Evolutionary conservation across 331 rosid genomes (phyloP).

Genomic region (Quercus tomentella): DNA sequence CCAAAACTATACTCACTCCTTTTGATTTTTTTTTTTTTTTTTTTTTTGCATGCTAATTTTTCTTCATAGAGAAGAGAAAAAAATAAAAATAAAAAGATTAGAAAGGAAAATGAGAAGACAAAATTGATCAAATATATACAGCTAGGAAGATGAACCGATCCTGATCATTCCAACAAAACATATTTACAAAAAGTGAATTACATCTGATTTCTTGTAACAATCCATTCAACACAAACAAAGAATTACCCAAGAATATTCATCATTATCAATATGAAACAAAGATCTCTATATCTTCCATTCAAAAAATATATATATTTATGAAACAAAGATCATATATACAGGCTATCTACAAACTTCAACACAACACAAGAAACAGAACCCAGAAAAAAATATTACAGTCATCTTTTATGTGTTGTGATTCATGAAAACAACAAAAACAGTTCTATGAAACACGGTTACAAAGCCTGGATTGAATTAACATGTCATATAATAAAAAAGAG

Average conservation of each 20-base stretch:
- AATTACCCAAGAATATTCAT: constrained; percentile 1
- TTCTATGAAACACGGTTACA: too few relatives aligned
- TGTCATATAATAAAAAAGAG: background rate
- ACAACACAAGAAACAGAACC: too few relatives aligned
- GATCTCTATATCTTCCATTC: too few relatives aligned
- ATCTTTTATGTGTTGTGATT: too few relatives aligned
- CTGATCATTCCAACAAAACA: background rate
- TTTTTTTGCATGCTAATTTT: background rate
- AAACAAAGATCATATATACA: background rate
- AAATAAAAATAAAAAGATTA: background rate
- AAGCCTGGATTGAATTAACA: background rate
- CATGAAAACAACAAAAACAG: background rate
- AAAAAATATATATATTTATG: too few relatives aligned
- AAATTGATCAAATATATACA: background rate
- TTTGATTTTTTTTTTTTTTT: background rate
- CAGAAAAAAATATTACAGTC: background rate
- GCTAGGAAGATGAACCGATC: background rate
- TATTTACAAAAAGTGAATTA: background rate
- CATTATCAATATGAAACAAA: background rate
- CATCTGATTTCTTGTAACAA: background rate
- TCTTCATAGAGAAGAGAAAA: background rate
- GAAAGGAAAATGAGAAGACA: background rate
- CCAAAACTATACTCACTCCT: background rate
- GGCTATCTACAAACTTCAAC: background rate
- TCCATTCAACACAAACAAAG: background rate